These are phyloP conservation scores for Acanthamoeba sp. DNA, from an alignment of 208 protist species.

Conservation along the genomic window DNA sequence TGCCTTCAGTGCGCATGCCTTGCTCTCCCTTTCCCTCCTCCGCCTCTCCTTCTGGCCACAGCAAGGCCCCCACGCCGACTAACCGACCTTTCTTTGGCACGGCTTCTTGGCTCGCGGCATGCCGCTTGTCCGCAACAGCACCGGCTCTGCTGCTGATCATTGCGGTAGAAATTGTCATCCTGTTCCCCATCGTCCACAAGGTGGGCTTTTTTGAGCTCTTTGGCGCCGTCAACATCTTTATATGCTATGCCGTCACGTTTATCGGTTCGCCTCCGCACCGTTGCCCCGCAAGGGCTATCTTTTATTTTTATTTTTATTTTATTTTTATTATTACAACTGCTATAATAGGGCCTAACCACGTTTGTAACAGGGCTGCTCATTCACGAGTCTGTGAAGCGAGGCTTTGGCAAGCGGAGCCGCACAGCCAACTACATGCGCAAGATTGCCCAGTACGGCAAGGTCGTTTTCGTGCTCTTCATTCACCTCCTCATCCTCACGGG, in stretches of 20 bases:
- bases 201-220: slow-evolving; percentile 56
- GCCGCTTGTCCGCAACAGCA: not conserved
- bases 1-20: slow-evolving; percentile 21
- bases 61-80: too few species aligned
- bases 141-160: slow-evolving; percentile 14
- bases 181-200: not conserved
- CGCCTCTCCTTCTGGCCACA: too few species aligned
- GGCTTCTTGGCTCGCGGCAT: too few species aligned
- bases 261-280: not conserved
- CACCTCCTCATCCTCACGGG: slow-evolving; percentile 51
- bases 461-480: slow-evolving; percentile 45
- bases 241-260: slow-evolving; percentile 47
- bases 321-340: too few species aligned
- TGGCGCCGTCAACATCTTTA: slow-evolving; percentile 69
- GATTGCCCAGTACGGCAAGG: slow-evolving; percentile 65
- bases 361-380: not conserved
- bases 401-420: slow-evolving; percentile 21
- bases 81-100: too few species aligned
- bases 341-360: too few species aligned
- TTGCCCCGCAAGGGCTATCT: too few species aligned
- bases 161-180: not conserved
- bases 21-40: too few species aligned
- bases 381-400: slow-evolving; percentile 39
- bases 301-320: too few species aligned
- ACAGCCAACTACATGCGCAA: slow-evolving; percentile 56